Evolutionary conservation across 2,329 filamentous ascomycete genomes (phyloP), one percentile per base, ranked within the genome.

Genomic region (Pseudofabraea citricarpa): DNA sequence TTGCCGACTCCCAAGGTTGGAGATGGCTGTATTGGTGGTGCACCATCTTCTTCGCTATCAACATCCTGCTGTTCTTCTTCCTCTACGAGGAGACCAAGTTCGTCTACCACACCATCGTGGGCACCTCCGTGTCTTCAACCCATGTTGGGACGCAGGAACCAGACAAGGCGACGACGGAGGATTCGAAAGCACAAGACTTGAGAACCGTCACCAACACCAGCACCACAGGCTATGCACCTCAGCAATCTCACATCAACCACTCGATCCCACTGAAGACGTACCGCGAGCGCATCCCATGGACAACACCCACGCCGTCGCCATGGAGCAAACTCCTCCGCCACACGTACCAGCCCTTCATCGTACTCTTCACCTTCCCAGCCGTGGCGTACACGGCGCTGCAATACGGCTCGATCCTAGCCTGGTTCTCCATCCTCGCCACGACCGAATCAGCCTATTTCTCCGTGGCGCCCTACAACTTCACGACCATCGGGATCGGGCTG

Each of bases 21-120:
- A 59, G 71, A 12, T 75, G 70, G 69, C 60, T 68, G 1, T 75
- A 64, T 63, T 73, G 70, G 70, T 74, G 63, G 62, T 64, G 56
- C 36, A 58, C 58, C 13, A 68, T 72, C 39, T 56, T 72, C 22
- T 57, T 71, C 18, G 62, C 62, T 2, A 45, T 59, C 9, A 57
- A 60, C 7, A 42, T 72, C 0, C 3, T 72, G 3, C 46, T 65
- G 8, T 64, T 73, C 32, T 22, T 66, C 2, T 71, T 75, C 41
- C 48, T 62, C 13, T 74, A 68, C 43, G 68, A 74, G 32, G 73
- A 1, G 65, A 61, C 32, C 64, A 56, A 43, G 41, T 31, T 44
- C 45, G 31, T 36, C 18, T 27, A 24, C 8, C 21, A 31, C 3
- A 20, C 24, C 6, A 13, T 22, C 12, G 13, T 24, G 32, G 35